Conservation (phyloP, 2,329 filamentous ascomycete species). For the Xylariaceae sp. region DNA sequence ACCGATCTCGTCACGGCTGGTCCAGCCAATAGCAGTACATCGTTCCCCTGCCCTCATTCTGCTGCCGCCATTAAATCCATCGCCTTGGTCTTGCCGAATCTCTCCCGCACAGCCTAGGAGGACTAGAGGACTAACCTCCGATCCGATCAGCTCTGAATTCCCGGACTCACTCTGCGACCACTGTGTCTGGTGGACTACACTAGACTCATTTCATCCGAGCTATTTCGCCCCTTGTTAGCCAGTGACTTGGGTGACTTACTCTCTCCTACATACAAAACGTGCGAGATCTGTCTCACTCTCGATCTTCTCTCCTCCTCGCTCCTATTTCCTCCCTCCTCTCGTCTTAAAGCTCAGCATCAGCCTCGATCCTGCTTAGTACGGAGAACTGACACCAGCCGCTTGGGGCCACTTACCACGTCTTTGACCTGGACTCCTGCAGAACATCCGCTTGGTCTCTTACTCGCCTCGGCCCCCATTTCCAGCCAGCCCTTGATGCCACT, state of each 20-base stretch:
- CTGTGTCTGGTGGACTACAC: not conserved
- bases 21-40: conserved; percentile 21
- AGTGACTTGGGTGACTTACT: not conserved
- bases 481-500: conserved; percentile 16
- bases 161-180: not conserved
- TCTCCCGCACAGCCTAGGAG: not conserved
- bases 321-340: not conserved
- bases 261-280: not conserved
- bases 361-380: not conserved
- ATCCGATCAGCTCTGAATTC: not conserved
- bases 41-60: not conserved
- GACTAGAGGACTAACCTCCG: not conserved
- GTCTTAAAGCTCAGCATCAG: not conserved
- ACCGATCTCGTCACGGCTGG: conserved; percentile 17
- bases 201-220: not conserved
- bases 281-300: not conserved
- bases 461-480: not conserved
- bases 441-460: not conserved
- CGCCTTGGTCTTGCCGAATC: not conserved
- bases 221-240: conserved; percentile 1
- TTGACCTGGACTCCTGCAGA: conserved; percentile 6
- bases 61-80: not conserved
- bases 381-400: not conserved
- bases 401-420: not conserved
- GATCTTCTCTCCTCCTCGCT: not conserved